phyloP scores from a whole-genome alignment of 345 rosid genomes.

The Rhizophora mangle region DNA sequence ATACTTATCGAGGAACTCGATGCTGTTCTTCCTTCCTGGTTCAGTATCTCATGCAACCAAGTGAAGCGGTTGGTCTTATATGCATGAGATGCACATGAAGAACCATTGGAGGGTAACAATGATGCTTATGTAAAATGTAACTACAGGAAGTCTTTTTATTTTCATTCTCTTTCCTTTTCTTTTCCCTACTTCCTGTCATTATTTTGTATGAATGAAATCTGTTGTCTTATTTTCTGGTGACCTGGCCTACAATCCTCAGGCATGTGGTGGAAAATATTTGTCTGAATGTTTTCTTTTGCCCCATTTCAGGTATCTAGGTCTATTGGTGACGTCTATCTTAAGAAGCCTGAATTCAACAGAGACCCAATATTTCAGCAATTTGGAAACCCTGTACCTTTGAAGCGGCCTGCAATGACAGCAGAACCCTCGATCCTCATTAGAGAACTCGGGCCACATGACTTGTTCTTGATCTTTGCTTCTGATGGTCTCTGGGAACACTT shows the following conservation, averaged over 20 bases:
- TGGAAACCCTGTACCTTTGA: conserved; percentile 69
- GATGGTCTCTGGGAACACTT: conserved; percentile 99
- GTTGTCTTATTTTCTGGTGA: background rate
- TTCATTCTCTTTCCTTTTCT: conserved; percentile 1
- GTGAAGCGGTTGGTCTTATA: conserved; percentile 24
- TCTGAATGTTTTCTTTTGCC: conserved; percentile 5
- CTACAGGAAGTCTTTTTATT: conserved; percentile 20
- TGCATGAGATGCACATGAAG: conserved; percentile 27
- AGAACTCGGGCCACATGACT: conserved; percentile 68
- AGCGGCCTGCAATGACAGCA: conserved; percentile 78
- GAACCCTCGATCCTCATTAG: conserved; percentile 80
- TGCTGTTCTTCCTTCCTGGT: conserved; percentile 38
- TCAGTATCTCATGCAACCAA: conserved; percentile 30
- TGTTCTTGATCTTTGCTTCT: conserved; percentile 90
- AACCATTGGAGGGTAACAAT: too few relatives aligned
- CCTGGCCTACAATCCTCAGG: conserved; percentile 3
- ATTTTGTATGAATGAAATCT: background rate
- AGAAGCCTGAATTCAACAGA: conserved; percentile 82
- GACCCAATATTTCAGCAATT: conserved; percentile 78
- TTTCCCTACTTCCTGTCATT: background rate
- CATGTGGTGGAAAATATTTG: conserved; percentile 7
- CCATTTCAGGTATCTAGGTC: conserved; percentile 84
- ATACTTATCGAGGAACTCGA: conserved; percentile 42
- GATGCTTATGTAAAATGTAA: too few relatives aligned
- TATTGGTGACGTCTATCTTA: conserved; percentile 89